phyloP scores from a whole-genome alignment of 768 basidiomycete species.

The Auriscalpium vulgare region DNA sequence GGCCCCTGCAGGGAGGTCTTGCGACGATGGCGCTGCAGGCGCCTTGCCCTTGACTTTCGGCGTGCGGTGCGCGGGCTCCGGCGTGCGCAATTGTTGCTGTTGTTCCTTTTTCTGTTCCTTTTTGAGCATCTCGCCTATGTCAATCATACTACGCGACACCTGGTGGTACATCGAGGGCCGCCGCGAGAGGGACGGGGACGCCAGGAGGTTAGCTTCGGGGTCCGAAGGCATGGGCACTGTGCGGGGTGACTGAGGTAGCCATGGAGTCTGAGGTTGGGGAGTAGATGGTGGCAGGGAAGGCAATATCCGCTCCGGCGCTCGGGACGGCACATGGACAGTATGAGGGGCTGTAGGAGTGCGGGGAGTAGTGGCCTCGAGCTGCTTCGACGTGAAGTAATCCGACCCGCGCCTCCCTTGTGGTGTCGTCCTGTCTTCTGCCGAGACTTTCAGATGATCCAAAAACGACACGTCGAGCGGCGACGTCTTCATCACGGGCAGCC shows the following conservation, averaged over 20 bases:
- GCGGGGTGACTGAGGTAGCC: slow-evolving; percentile 4
- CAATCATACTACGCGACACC: slow-evolving; percentile 11
- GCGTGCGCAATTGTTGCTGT: background rate
- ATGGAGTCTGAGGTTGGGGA: background rate
- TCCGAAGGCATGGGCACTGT: slow-evolving; percentile 21
- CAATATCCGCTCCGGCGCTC: background rate
- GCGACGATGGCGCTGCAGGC: background rate
- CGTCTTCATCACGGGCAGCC: background rate
- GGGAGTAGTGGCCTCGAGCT: background rate
- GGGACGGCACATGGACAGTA: background rate
- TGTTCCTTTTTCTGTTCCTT: background rate
- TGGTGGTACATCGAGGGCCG: slow-evolving; percentile 11
- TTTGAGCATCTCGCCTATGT: slow-evolving; percentile 9
- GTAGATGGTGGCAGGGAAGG: slow-evolving; percentile 8
- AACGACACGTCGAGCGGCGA: slow-evolving; percentile 15
- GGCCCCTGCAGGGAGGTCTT: background rate
- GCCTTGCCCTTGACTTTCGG: slow-evolving; percentile 1
- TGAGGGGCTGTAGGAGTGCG: background rate
- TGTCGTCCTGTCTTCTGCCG: slow-evolving; percentile 7
- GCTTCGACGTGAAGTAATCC: slow-evolving; percentile 26
- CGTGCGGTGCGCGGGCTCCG: background rate
- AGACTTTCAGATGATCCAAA: slow-evolving; percentile 5
- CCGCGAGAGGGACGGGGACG: slow-evolving; percentile 3
- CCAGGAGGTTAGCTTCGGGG: background rate
- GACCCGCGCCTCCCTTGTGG: background rate